Evolutionary conservation across 352 stramenopile species (phyloP).

Genomic region (Phytopythium helicoides): DNA sequence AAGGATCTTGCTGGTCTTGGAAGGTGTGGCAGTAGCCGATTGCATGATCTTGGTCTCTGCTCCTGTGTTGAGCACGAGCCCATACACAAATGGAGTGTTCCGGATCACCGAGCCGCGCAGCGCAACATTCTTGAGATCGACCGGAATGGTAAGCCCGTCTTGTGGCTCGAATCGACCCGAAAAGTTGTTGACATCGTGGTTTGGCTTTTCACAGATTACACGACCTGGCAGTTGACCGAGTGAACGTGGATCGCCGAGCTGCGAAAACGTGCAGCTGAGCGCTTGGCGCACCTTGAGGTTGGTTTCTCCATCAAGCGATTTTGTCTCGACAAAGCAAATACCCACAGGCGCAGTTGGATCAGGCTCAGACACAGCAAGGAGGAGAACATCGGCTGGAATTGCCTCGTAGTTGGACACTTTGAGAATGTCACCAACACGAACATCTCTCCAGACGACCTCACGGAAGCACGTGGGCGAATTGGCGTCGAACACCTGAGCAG

Average conservation of each 20-base stretch:
- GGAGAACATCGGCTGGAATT: slow-evolving; percentile 76
- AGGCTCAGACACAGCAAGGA: slow-evolving; percentile 70
- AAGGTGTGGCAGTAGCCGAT: slow-evolving; percentile 61
- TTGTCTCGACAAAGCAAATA: slow-evolving; percentile 88
- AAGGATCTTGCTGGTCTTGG: slow-evolving; percentile 82
- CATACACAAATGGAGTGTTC: slow-evolving; percentile 79
- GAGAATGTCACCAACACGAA: slow-evolving; percentile 80
- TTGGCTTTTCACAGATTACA: slow-evolving; percentile 77
- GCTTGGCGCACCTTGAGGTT: slow-evolving; percentile 86
- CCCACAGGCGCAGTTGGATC: slow-evolving; percentile 58
- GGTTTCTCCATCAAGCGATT: slow-evolving; percentile 85
- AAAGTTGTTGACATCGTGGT: slow-evolving; percentile 89
- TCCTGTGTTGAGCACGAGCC: slow-evolving; percentile 81
- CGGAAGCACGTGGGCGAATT: slow-evolving; percentile 41
- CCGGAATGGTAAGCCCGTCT: slow-evolving; percentile 75
- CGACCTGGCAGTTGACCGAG: slow-evolving; percentile 64
- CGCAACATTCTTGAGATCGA: slow-evolving; percentile 85
- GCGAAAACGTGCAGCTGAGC: slow-evolving; percentile 79
- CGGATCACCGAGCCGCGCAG: slow-evolving; percentile 81
- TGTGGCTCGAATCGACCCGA: slow-evolving; percentile 72
- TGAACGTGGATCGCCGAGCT: slow-evolving; percentile 65
- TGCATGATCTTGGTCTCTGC: slow-evolving; percentile 90
- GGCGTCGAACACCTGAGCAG: slow-evolving; percentile 65
- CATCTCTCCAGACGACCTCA: slow-evolving; percentile 50
- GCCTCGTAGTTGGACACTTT: slow-evolving; percentile 87